Evolutionary conservation across 2,329 filamentous ascomycete genomes (phyloP).

Genomic region (Pestalotiopsis sp.): DNA sequence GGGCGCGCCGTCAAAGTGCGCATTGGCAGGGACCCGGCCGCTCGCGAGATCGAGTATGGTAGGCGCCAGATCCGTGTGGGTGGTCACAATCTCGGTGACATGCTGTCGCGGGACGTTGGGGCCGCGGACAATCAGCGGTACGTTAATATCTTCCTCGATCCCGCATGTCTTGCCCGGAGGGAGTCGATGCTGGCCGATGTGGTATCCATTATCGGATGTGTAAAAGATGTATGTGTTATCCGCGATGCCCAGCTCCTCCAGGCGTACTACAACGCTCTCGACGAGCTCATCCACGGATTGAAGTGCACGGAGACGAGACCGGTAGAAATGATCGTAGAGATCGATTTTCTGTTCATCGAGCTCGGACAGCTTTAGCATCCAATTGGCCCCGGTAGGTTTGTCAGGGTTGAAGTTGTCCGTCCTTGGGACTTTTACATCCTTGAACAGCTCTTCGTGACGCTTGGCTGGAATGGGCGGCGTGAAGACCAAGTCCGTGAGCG

Average conservation of each 20-base stretch:
- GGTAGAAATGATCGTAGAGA: conserved; percentile 43
- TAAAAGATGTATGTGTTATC: conserved; percentile 48
- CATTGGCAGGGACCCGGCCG: conserved; percentile 30
- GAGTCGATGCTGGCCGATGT: conserved; percentile 49
- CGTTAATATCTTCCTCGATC: conserved; percentile 49
- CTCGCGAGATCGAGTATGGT: conserved; percentile 40
- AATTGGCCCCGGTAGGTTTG: conserved; percentile 45
- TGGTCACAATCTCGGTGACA: conserved; percentile 38
- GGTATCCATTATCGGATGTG: conserved; percentile 51
- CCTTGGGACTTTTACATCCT: conserved; percentile 60
- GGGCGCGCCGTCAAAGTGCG: conserved; percentile 15
- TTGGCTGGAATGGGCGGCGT: conserved; percentile 35
- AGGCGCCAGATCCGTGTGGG: conserved; percentile 49
- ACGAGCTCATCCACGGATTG: conserved; percentile 51
- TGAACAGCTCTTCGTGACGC: conserved; percentile 65
- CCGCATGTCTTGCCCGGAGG: conserved; percentile 48
- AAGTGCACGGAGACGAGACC: conserved; percentile 43
- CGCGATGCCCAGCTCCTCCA: conserved; percentile 34
- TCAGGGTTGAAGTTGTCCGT: conserved; percentile 69
- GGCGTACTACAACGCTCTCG: conserved; percentile 37
- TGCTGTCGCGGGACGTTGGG: conserved; percentile 40
- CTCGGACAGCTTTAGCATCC: conserved; percentile 43
- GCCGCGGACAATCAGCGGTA: conserved; percentile 48
- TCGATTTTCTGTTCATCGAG: conserved; percentile 34
- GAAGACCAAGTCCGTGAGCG: conserved; percentile 21